Evolutionary conservation across 1,284 basidiomycete species (phyloP), one percentile per base, ranked within the genome.

Genomic region (Leucoagaricus sp.): DNA sequence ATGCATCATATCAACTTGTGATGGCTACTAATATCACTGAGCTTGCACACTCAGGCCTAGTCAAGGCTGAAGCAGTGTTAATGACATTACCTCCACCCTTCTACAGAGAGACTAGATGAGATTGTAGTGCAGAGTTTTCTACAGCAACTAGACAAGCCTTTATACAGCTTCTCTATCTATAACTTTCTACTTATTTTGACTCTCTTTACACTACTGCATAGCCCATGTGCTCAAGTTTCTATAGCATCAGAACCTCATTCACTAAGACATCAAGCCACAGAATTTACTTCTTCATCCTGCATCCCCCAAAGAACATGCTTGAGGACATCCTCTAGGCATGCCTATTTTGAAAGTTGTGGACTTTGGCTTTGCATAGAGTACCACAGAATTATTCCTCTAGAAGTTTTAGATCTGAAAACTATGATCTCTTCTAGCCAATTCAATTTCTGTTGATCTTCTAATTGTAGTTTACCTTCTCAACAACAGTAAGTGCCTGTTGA

Each of bases 221-320:
- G 96, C 93, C 13, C 87, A 93, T 44, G 96, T 96, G 0, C 83
- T 99, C 64, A 92, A 94, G 68, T 98, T 98, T 70, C 80, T 99
- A 52, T 84, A 95, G 17, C 84, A 87, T 25, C 82, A 91, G 60
- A 93, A 97, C 67, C 84, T 99, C 56, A 95, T 99, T 41, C 96
- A 99, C 70, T 82, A 96, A 49, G 96, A 99, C 68, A 96, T 99
- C 73, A 99, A 99, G 72, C 96, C 96, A 28, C 95, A 96, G 87
- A 98, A 98, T 70, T 80, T 99, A 0, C 83, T 98, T 0, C 77
- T 98, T 5, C 93, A 89, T 60, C 93, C 95, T 0, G 86, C 96
- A 0, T 82, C 89, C 0, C 79, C 84, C 0, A 84, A 87, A 48
- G 94, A 96, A 64, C 75, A 94, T 10, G 84, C 83, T 0, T 83